Conservation (phyloP, 2,329 filamentous ascomycete genomes). For the Apiospora arundinis region DNA sequence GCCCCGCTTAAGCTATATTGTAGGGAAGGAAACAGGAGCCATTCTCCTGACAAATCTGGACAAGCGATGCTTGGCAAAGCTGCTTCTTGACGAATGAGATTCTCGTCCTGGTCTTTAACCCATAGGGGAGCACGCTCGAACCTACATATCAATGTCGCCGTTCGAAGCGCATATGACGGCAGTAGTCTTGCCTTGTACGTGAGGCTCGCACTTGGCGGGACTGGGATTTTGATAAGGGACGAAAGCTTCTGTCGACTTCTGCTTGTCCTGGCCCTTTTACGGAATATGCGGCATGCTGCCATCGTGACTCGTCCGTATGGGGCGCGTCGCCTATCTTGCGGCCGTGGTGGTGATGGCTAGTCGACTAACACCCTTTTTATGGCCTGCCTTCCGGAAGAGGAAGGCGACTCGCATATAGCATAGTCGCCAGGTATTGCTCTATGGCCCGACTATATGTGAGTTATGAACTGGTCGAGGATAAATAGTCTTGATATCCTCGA, state of each 20-base stretch:
- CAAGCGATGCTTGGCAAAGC: slow-evolving; percentile 12
- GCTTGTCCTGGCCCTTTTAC: not conserved
- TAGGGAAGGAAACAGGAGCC: slow-evolving; percentile 1
- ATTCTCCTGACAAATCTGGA: slow-evolving; percentile 9
- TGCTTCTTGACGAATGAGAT: not conserved
- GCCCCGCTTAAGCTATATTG: slow-evolving; percentile 11
- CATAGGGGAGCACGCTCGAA: not conserved
- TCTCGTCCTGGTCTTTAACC: not conserved
- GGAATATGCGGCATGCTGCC: slow-evolving; percentile 3
- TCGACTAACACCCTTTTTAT: slow-evolving; percentile 13
- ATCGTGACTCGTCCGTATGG: slow-evolving; percentile 2
- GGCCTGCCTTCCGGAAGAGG: slow-evolving; percentile 12
- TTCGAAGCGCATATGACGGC: not conserved
- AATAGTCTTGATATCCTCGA: slow-evolving; percentile 18
- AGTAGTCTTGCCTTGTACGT: not conserved
- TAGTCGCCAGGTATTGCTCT: slow-evolving; percentile 3
- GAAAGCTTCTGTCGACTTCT: not conserved
- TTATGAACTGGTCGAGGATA: not conserved
- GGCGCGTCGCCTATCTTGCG: not conserved
- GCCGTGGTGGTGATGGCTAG: not conserved
- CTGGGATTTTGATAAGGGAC: slow-evolving; percentile 21
- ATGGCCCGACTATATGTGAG: not conserved
- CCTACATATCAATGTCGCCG: not conserved
- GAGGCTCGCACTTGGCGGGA: slow-evolving; percentile 19
- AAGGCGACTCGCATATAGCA: slow-evolving; percentile 6